Conservation (phyloP, 176 grass and related monocot species). For the Avena sativa region DNA sequence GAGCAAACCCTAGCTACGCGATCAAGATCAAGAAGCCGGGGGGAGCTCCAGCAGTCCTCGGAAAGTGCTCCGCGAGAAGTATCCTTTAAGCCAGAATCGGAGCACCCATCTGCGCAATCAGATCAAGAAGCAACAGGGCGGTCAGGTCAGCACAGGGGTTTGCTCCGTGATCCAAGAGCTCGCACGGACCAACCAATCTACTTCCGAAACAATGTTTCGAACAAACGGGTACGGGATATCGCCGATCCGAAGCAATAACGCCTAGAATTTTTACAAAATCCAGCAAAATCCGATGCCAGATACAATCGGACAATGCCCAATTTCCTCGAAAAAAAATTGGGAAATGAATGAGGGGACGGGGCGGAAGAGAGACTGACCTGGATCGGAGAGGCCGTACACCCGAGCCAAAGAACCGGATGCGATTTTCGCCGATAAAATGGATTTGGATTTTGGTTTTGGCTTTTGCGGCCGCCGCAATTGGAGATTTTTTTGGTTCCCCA, state of each 20-base stretch:
- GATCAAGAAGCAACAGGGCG: conserved; percentile 34
- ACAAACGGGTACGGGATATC: not conserved
- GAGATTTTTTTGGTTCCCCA: not conserved
- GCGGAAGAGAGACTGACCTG: conserved; percentile 21
- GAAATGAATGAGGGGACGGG: not conserved
- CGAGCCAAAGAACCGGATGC: not conserved
- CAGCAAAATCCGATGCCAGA: not conserved
- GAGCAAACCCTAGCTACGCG: conserved; percentile 45
- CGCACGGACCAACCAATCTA: too few species aligned
- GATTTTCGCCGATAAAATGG: not conserved
- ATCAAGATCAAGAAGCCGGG: not conserved
- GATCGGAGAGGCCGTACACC: not conserved
- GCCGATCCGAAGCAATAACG: not conserved
- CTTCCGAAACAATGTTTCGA: not conserved
- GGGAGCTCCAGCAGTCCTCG: conserved; percentile 23
- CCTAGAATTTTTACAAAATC: not conserved
- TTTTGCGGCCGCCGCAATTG: conserved; percentile 17
- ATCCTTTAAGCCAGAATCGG: conserved; percentile 21
- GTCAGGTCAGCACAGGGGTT: conserved; percentile 6
- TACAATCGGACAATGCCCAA: not conserved
- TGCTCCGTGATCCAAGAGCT: not conserved
- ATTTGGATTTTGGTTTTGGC: not conserved
- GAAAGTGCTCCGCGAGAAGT: not conserved
- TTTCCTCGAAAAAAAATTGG: not conserved
- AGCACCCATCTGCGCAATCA: conserved; percentile 36